phyloP scores from a whole-genome alignment of 495 filamentous ascomycete species.

The Aspergillus ostianus region DNA sequence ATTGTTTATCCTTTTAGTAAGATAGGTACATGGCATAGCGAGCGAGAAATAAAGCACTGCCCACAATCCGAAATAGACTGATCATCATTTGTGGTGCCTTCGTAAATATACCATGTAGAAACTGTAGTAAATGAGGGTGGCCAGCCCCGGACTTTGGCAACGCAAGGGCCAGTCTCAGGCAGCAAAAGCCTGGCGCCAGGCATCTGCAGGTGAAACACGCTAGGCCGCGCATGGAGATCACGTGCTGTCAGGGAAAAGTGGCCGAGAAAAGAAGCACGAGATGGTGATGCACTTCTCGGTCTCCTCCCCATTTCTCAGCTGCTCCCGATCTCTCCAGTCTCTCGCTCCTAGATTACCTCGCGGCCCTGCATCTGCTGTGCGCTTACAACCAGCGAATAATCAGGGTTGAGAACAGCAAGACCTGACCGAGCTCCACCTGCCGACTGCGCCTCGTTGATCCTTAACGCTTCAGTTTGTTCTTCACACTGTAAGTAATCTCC shows the following conservation, averaged over 20 bases:
- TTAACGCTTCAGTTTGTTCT: slow-evolving; percentile 22
- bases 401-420: slow-evolving; percentile 6
- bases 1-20: no score
- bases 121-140: not conserved
- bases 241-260: slow-evolving; percentile 10
- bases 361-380: not conserved
- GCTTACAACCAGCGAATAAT: slow-evolving; percentile 5
- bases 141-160: not conserved
- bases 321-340: not conserved
- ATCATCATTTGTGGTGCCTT: not conserved
- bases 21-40: no score
- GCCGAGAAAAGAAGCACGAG: not conserved
- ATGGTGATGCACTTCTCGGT: not conserved
- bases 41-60: no score
- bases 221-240: slow-evolving; percentile 26
- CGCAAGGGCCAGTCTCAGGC: not conserved
- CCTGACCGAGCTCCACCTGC: slow-evolving; percentile 18
- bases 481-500: slow-evolving; percentile 20
- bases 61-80: no score
- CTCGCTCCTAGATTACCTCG: no score
- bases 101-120: no score
- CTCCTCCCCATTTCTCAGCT: not conserved
- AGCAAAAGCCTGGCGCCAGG: slow-evolving; percentile 11
- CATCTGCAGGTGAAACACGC: slow-evolving; percentile 37
- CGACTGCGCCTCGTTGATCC: slow-evolving; percentile 32